Evolutionary conservation across 176 grass and related monocot genomes (phyloP), one percentile per base, ranked within the genome.

Genomic region (Poa pratensis): DNA sequence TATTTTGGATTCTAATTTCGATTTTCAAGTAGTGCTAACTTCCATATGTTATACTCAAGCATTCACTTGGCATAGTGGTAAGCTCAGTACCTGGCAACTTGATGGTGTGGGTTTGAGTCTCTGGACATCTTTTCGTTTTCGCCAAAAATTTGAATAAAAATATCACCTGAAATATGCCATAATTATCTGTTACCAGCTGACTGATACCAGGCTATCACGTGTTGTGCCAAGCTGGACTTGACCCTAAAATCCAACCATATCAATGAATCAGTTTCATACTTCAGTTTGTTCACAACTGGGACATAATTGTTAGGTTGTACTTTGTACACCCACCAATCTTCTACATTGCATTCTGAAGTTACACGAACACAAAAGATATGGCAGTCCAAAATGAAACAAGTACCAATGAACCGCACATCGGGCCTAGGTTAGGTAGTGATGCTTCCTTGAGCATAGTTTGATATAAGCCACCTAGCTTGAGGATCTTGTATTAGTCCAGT

Each of bases 101-200:
- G 28, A 16, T 66, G 28, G 28, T 34, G 16, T 67, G 27, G 64
- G 30, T 67, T 67, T 37, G 30, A 37, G 30, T 67, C 64, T 18
- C 19, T 67, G 27, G 64, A 34, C 2, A 26, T 16, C 64, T 35
- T 35, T 67, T 67, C 30, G 15, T 37, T 67, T 67, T 37, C 64
- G 0, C 64, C 64, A 67, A 37, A 67, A 67, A 37, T 19, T 19
- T 67, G 30, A 67, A 35, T 67, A 35, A 67, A 61, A 67, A 34
- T 2, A 67, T 34, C 64, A 67, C 64, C 64, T 67, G 30, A 67
- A 67, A 67, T 34, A 19, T 20, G 30, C 16, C 65, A 68, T 30
- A 37, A 37, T 68, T 66, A 2, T 17, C 63, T 34, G 63, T 66
- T 66, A 66, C 28, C 62, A 68, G 32, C 64, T 68, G 65, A 66